Evolutionary conservation across 1,139 yeast species (phyloP), one percentile per base, ranked within the genome.

Genomic region (Hemisphaericaspora xylanilytica): DNA sequence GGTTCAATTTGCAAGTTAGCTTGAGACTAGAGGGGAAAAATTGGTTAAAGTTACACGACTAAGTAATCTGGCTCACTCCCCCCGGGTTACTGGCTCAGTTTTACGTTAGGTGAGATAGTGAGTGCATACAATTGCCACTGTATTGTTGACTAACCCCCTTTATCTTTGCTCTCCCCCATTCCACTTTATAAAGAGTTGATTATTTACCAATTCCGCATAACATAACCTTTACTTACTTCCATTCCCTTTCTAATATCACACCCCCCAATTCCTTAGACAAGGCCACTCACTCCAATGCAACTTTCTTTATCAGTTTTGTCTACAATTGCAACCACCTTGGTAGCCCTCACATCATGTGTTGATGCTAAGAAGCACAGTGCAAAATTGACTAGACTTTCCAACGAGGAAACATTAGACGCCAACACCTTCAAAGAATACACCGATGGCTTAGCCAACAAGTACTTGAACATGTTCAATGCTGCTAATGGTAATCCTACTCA

Each of bases 391-490:
- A 85, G 83, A 64, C 72, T 79, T 36, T 75, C 90, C 5, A 56
- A 73, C 35, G 80, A 77, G 22, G 88, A 81, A 40, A 75, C 80
- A 31, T 72, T 81, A 51, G 73, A 76, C 46, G 86, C 81, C 35
- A 66, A 71, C 39, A 66, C 73, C 26, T 85, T 82, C 58, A 66
- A 67, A 33, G 80, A 83, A 43, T 88, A 87, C 57, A 73, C 87
- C 43, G 64, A 70, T 32, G 76, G 84, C n/a, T 73, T 88, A 58
- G 85, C 86, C 47, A 71, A 77, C 56, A 88, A 87, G 67, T 89
- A 88, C 62, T 58, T 83, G 50, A 68, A 73, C 41, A 58, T 73
- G 38, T 84, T 70, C 65, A 71, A 75, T 55, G 70, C 60, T 21
- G 66, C 65, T 29, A 44, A 47, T 28, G 61, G 61, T 16, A 51